Percentiles rank a stretch among this genome's conserved stretches.
phyloP scores from a whole-genome alignment of 1,284 basidiomycete genomes.

The Irpex sp. region DNA sequence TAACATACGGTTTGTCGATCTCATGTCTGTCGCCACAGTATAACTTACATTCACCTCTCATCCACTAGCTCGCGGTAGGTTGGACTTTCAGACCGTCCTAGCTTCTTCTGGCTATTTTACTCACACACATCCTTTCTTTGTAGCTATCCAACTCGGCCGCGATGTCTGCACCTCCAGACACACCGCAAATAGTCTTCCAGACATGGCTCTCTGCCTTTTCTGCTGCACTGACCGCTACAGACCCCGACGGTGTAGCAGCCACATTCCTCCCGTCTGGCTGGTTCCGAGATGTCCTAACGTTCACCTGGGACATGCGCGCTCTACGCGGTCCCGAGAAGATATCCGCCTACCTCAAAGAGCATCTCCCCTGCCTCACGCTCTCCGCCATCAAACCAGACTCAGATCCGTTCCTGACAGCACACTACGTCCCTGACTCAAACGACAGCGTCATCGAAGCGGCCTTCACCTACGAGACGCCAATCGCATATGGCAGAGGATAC shows the following conservation, averaged over 20 bases:
- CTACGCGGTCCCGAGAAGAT: constrained; percentile 42
- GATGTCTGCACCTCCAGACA: not conserved
- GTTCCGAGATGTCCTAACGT: constrained; percentile 55
- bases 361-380: constrained; percentile 18
- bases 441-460: constrained; percentile 14
- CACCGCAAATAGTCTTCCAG: constrained; percentile 1
- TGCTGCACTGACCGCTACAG: constrained; percentile 27
- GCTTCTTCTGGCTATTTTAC: not conserved
- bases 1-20: no score
- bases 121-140: not conserved
- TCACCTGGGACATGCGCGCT: constrained; percentile 63
- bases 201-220: constrained; percentile 46
- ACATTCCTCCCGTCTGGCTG: constrained; percentile 43
- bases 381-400: constrained; percentile 29
- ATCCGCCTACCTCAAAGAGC: constrained; percentile 36
- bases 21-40: no score
- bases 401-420: constrained; percentile 4
- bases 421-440: constrained; percentile 23
- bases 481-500: constrained; percentile 34
- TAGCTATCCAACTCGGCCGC: not conserved
- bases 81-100: no score
- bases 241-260: constrained; percentile 31
- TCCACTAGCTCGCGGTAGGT: no score
- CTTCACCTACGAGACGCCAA: constrained; percentile 37
- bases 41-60: no score